Base-by-base conservation (phyloP, 2,329 filamentous ascomycete species). In the Penicillium sp. region DNA sequence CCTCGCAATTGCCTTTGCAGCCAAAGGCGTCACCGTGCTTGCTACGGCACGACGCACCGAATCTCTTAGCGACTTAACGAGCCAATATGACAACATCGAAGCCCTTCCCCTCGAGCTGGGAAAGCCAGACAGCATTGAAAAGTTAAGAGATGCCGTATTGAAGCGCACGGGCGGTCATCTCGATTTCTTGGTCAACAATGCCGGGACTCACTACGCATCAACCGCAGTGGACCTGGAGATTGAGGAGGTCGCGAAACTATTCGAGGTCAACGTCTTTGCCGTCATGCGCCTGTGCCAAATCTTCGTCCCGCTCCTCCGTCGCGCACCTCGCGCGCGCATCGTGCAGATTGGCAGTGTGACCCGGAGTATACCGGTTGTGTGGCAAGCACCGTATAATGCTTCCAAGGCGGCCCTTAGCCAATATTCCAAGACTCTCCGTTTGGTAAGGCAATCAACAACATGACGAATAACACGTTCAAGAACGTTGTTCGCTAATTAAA, bases 291-390 rank as follows among this genome's bases (percentile, higher is more conserved):
- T 67, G 4, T 66, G 64, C 21, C 66, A 67, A 54, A 6, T 63
- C 3, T 67, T 67, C 15, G 21, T 66, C 35, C 59, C 64, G 1
- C 66, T 67, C 6, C 64, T 68, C 29, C 57, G 64, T 23, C 56
- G 29, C 4, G 60, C 66, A 19, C 44, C 41, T 4, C 56, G 57
- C 11, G 35, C 11, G 7, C 65, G 57, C 11, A 68, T 68, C 46
- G 66, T 67, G 58, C 66, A 68, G 52, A 66, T 68, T 46, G 65
- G 63, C 17, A 68, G 66, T 13, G 66, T 68, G 23, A 68, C 66
- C 3, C 55, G 66, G 38, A 31, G 31, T 31, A 21, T 50, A 13
- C 55, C 55, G 7, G 19, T 58, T 11, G 55, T 50, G 3, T 58
- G 55, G 55, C 55, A 58, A 19, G 30, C 17, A 3, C 11, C 55